Percentiles rank a stretch among this genome's conserved stretches.
Evolutionary conservation across 306 rosid species (phyloP).

Genomic region (Ochetophila trinervis): DNA sequence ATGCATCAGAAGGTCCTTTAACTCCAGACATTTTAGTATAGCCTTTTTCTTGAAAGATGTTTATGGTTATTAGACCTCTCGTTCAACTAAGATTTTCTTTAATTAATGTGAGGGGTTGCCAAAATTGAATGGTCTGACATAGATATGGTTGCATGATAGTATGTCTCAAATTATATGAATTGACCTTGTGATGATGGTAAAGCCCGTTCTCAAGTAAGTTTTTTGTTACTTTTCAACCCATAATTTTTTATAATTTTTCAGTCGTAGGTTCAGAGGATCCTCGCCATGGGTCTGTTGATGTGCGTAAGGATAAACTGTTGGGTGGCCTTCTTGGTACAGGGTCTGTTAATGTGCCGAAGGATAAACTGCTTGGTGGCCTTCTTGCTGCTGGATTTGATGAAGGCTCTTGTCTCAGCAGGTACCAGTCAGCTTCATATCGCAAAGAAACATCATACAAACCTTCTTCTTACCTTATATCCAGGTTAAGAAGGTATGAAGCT

Average conservation of each 20-base stretch:
- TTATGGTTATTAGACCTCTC: no score
- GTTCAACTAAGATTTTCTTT: no score
- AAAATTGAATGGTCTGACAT: no score
- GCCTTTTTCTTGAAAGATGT: no score
- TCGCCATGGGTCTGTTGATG: constrained; percentile 19
- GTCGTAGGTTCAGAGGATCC: constrained; percentile 32
- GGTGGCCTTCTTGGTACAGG: constrained; percentile 49
- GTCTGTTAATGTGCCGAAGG: constrained; percentile 43
- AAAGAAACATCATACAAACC: constrained; percentile 41
- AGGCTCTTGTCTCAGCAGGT: constrained; percentile 60
- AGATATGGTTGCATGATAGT: neutral
- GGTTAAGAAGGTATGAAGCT: constrained; percentile 57
- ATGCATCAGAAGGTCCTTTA: no score
- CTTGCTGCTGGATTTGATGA: constrained; percentile 53
- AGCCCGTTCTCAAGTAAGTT: neutral
- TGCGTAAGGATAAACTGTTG: constrained; percentile 40
- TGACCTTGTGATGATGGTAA: constrained; percentile 5
- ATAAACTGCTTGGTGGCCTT: constrained; percentile 52
- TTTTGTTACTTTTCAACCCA: neutral
- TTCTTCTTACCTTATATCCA: constrained; percentile 56
- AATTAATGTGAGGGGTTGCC: no score
- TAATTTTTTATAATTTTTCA: constrained; percentile 4
- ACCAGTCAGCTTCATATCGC: constrained; percentile 42
- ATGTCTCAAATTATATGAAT: constrained; percentile 2
- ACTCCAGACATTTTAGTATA: no score